Percentiles rank a stretch among this genome's conserved stretches.
phyloP scores from a whole-genome alignment of 768 basidiomycete genomes.

The Leccinum olivaceopallidum region DNA sequence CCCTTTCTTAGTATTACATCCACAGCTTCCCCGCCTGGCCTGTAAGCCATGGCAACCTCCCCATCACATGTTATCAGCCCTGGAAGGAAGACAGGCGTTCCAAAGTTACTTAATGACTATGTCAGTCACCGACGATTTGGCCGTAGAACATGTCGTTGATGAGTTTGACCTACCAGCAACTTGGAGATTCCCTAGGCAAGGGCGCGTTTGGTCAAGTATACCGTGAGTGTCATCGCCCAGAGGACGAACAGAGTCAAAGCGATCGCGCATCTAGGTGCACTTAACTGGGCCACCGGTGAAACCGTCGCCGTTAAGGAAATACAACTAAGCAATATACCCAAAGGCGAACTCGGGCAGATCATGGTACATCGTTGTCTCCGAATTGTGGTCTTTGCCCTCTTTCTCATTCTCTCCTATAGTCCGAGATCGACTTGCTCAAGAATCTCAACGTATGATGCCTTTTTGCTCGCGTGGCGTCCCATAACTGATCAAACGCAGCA shows the following conservation, averaged over 20 bases:
- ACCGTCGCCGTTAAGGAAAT: conserved; percentile 99
- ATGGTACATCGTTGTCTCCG: conserved; percentile 59
- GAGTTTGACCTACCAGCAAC: conserved; percentile 59
- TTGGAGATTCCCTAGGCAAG: conserved; percentile 94
- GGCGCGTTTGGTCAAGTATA: conserved; percentile 98
- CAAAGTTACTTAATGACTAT: conserved; percentile 66
- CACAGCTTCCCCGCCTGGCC: not conserved
- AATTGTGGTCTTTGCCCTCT: not conserved
- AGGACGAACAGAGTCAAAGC: conserved; percentile 63
- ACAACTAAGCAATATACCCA: conserved; percentile 89
- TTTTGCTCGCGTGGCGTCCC: conserved; percentile 1
- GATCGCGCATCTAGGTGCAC: conserved; percentile 64
- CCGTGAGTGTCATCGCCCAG: conserved; percentile 53
- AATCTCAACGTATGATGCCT: conserved; percentile 79
- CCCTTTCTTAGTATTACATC: not conserved
- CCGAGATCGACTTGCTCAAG: conserved; percentile 96
- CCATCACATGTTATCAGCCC: conserved; percentile 22
- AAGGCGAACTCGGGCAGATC: conserved; percentile 92
- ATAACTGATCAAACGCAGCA: conserved; percentile 54
- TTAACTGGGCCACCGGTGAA: conserved; percentile 97
- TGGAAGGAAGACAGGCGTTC: conserved; percentile 35
- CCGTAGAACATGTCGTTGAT: conserved; percentile 9
- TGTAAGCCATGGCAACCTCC: conserved; percentile 25
- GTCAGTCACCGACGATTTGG: conserved; percentile 36
- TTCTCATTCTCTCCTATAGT: conserved; percentile 45